These are phyloP conservation scores for Mycena venus DNA, from an alignment of 768 basidiomycete genomes.

Conservation along the genomic window DNA sequence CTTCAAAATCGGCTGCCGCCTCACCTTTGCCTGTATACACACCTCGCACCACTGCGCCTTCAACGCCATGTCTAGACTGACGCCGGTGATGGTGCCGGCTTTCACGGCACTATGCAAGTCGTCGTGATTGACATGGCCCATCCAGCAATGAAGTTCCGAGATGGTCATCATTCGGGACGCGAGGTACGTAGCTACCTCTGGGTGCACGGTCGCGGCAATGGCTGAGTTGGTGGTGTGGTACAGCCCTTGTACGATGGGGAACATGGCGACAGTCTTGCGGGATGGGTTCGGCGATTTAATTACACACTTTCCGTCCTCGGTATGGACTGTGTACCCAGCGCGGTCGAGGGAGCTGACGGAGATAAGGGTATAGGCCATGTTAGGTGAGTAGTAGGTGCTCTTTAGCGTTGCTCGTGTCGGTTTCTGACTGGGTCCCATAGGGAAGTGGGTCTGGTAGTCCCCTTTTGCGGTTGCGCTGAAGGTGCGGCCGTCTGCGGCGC, in stretches of 20 bases:
- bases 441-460: too few relatives aligned
- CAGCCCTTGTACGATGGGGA: conserved; percentile 40
- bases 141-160: conserved; percentile 48
- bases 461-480: too few relatives aligned
- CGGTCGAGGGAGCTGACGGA: too few relatives aligned
- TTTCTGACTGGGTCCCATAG: too few relatives aligned
- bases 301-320: too few relatives aligned
- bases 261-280: too few relatives aligned
- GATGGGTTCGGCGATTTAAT: too few relatives aligned
- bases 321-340: too few relatives aligned
- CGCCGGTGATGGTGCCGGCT: conserved; percentile 44
- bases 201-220: background rate
- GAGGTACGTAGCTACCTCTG: conserved; percentile 12
- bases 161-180: too few relatives aligned
- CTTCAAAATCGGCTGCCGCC: conserved; percentile 27
- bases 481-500: too few relatives aligned
- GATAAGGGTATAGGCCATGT: background rate
- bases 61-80: conserved; percentile 45
- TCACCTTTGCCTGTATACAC: conserved; percentile 40
- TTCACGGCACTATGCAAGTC: conserved; percentile 40
- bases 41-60: too few relatives aligned
- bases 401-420: background rate
- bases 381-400: background rate
- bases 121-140: conserved; percentile 50
- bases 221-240: conserved; percentile 34